Base-by-base conservation (phyloP, 78 protist genomes). In the Creolimax fragrantissima region DNA sequence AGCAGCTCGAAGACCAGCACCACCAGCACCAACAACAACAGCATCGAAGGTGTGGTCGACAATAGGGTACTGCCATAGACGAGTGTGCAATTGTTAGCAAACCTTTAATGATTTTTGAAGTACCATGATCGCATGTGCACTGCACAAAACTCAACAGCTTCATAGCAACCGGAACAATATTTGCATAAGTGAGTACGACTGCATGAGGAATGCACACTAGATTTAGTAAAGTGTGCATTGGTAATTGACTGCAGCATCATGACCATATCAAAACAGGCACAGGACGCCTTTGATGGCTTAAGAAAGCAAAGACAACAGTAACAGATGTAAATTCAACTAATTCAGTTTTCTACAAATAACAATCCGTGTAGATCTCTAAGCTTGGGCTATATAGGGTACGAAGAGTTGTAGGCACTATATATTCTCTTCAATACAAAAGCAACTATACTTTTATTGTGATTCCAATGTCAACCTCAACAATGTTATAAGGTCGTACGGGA, bases 21-120 rank as follows among this genome's bases (percentile, higher is more conserved):
- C 99, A n/a, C 99, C 99, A 6, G 99, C 99, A 83, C 99, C 99
- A 7, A 99, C 99, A 3, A 99, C 99, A 35, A 99, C 95, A 11
- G 97, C 98, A 86, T 99, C 99, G 85, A 95, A 98, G 43, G 94
- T 93, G 94, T 99, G 99, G 91, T 99, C 99, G 11, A 97, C 91
- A 35, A 98, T 83, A 39, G 95, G 93, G 96, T 98, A 99, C 67
- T 88, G 86, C 74, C 39, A 17, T 6, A 11, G 7, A 83, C 17
- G 6, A 83, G 2, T 35, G 86, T 35, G 37, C 7, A 83, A 83
- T 35, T 35, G 86, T 58, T 58, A 58, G 74, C 11, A 58, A 58
- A 17, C 74, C 11, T 58, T 11, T 58, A 32, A 32, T 58, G 74
- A 17, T 32, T 32, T 32, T 11, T 11, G 74, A 58, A 17, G 17